Evolutionary conservation across 257 asterid genomes (phyloP).

Genomic region (Perilla frutescens): DNA sequence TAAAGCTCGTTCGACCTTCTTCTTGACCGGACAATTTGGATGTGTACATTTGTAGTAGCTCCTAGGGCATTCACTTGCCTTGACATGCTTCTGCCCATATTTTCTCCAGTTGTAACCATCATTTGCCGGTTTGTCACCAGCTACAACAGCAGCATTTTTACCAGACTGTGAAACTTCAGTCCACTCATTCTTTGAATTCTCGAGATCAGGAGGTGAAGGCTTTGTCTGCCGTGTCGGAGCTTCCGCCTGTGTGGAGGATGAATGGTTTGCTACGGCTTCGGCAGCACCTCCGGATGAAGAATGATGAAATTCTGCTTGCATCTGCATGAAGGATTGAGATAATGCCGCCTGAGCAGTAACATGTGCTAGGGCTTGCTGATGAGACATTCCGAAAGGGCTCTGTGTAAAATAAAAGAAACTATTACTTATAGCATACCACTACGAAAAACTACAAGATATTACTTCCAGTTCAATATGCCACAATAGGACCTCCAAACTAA

Average conservation of each 20-base stretch:
- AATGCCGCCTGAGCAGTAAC: slow-evolving; percentile 96
- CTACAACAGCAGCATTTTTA: slow-evolving; percentile 37
- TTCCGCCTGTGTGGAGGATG: slow-evolving; percentile 40
- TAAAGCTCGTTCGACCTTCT: slow-evolving; percentile 74
- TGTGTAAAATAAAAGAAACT: slow-evolving; percentile 39
- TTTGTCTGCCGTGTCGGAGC: slow-evolving; percentile 29
- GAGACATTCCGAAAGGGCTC: slow-evolving; percentile 98
- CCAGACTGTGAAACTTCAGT: slow-evolving; percentile 53
- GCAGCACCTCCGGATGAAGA: slow-evolving; percentile 40
- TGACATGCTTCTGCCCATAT: slow-evolving; percentile 92
- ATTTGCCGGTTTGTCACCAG: slow-evolving; percentile 62
- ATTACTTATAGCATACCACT: neutral
- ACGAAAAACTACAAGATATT: neutral
- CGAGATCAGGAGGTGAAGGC: slow-evolving; percentile 37
- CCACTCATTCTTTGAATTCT: slow-evolving; percentile 42
- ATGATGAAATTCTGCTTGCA: slow-evolving; percentile 62
- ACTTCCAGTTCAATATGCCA: neutral
- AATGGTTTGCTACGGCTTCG: slow-evolving; percentile 42
- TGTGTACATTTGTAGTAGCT: slow-evolving; percentile 92
- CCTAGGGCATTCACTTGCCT: slow-evolving; percentile 87
- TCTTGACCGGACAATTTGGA: slow-evolving; percentile 74
- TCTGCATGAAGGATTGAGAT: slow-evolving; percentile 66
- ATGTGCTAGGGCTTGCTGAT: slow-evolving; percentile 94
- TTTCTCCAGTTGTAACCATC: slow-evolving; percentile 99
- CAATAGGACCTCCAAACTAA: slow-evolving; percentile 32